phyloP scores from a whole-genome alignment of 176 grass and related monocot species.

The Zoysia japonica region DNA sequence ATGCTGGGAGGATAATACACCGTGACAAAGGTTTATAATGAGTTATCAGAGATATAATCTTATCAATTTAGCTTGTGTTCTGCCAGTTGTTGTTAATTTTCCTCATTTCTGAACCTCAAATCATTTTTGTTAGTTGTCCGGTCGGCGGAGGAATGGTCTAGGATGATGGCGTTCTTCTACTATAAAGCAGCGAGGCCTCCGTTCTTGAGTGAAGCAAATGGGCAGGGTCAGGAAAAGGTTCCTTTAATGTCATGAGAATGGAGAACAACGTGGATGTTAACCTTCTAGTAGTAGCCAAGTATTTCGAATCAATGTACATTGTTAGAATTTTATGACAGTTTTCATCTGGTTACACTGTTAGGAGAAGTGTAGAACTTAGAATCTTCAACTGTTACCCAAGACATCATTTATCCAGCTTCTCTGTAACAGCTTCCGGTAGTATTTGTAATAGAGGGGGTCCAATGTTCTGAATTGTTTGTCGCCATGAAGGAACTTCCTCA shows the following conservation, averaged over 20 bases:
- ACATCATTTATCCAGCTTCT: background rate
- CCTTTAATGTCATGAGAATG: conserved; percentile 56
- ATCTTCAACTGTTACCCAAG: background rate
- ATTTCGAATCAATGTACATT: conserved; percentile 6
- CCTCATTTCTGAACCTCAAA: background rate
- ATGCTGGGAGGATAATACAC: conserved; percentile 85
- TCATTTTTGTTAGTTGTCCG: conserved; percentile 50
- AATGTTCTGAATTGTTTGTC: background rate
- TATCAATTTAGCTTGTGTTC: background rate
- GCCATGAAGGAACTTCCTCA: background rate
- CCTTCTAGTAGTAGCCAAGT: background rate
- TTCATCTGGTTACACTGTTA: background rate
- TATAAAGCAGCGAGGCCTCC: conserved; percentile 80
- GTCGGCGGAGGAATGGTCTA: conserved; percentile 66
- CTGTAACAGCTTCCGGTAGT: background rate
- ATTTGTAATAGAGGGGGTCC: background rate
- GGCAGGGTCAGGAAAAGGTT: conserved; percentile 72
- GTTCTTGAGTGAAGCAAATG: conserved; percentile 64
- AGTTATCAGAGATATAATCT: background rate
- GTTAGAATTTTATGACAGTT: conserved; percentile 1
- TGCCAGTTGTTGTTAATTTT: background rate
- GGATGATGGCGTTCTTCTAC: conserved; percentile 96
- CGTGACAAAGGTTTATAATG: conserved; percentile 68
- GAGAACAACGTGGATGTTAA: conserved; percentile 6
- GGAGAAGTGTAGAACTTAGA: background rate